Conservation (phyloP, 1,139 yeast species). For the Lodderomyces margitis region DNA sequence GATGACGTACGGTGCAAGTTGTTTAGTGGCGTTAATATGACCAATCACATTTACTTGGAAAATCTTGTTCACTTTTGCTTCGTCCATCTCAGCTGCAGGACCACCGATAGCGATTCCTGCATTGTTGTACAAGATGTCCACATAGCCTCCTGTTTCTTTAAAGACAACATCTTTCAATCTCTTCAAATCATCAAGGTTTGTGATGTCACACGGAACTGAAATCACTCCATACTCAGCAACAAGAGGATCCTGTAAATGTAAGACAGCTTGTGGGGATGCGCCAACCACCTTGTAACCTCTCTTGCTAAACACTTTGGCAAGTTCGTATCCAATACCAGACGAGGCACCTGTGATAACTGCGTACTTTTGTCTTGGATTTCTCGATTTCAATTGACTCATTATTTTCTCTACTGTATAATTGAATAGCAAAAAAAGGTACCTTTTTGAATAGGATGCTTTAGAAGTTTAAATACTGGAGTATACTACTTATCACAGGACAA, state of each 20-base stretch:
- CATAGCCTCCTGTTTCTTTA: constrained; percentile 25
- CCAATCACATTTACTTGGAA: constrained; percentile 39
- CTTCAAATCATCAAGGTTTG: constrained; percentile 28
- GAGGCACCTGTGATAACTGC: constrained; percentile 43
- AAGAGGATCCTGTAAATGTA: constrained; percentile 28
- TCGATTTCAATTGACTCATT: too few relatives aligned
- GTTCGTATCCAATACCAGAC: constrained; percentile 38
- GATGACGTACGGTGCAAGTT: constrained; percentile 30
- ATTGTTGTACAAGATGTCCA: constrained; percentile 35
- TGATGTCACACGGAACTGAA: constrained; percentile 33
- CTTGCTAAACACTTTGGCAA: constrained; percentile 27
- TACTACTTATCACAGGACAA: too few relatives aligned
- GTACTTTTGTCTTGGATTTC: constrained; percentile 15
- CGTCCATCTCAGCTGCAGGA: constrained; percentile 33
- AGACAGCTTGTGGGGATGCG: constrained; percentile 25
- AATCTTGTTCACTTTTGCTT: constrained; percentile 20
- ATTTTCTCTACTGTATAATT: too few relatives aligned
- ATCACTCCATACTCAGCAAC: constrained; percentile 27
- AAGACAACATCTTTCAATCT: constrained; percentile 21
- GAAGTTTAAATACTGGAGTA: too few relatives aligned
- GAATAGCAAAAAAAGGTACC: too few relatives aligned
- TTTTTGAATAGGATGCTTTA: too few relatives aligned
- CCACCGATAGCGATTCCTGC: constrained; percentile 33
- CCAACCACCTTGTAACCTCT: constrained; percentile 38
- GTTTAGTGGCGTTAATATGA: constrained; percentile 37